These are phyloP conservation scores for Ustilago loliicola DNA, from an alignment of 1,284 basidiomycete species.

Conservation along the genomic window DNA sequence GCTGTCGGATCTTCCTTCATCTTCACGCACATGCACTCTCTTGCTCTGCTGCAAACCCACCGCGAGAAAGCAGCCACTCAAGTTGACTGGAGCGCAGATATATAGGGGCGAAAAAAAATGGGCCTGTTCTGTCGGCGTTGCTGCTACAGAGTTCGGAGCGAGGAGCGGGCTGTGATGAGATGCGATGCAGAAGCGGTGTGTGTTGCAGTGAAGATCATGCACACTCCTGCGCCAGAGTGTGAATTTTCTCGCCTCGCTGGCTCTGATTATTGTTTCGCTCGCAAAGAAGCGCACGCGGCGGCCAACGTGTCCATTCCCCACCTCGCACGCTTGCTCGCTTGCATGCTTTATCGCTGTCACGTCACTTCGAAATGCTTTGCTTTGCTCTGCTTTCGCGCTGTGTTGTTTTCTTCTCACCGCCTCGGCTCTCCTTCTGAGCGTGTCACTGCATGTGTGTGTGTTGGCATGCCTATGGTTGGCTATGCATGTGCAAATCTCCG, in stretches of 20 bases:
- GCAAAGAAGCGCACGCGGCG: no score
- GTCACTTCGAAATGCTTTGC: not conserved
- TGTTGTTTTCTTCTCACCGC: not conserved
- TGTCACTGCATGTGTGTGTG: not conserved
- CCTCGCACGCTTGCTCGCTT: not conserved
- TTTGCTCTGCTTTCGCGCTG: not conserved
- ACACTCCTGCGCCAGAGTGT: no score
- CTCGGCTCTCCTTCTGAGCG: not conserved
- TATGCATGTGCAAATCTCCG: slow-evolving; percentile 1
- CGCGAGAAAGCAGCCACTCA: not conserved
- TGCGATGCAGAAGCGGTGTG: not conserved
- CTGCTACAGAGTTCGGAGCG: not conserved
- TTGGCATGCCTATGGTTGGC: not conserved
- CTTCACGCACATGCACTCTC: no score
- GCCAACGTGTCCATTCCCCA: no score
- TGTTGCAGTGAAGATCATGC: not conserved
- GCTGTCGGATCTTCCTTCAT: not conserved
- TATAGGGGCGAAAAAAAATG: not conserved
- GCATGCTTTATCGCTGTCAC: not conserved
- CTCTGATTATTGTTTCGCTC: no score
- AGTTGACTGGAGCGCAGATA: not conserved
- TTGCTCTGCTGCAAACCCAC: not conserved
- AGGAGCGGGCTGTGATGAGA: not conserved
- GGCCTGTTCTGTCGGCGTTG: not conserved
- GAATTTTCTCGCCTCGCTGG: no score